Base-by-base conservation (phyloP, 441 rosid species). In the Croton laevigatus region DNA sequence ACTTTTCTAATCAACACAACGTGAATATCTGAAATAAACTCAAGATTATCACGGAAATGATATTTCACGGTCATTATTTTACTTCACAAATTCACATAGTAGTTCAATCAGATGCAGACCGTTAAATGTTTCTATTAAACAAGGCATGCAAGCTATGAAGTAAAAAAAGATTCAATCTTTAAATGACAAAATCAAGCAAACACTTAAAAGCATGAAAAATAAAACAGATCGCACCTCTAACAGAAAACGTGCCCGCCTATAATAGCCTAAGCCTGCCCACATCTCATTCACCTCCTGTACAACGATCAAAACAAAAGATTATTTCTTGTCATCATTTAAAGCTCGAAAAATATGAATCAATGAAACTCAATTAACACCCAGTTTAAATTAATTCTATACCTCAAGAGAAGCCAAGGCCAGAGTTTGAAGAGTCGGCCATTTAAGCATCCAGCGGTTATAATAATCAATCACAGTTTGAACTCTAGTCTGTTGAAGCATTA, bases 211-310 rank as follows among this genome's bases (percentile, higher is more conserved):
- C 32, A 48, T n/a, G 34, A 32, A 10, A 57, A 66, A 45, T 34
- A 16, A 62, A 75, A 53, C 40, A 59, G 27, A 58, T 44, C 75
- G 77, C 71, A 94, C 97, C 93, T 94, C 93, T 68, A 88, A 78
- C 49, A 91, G 87, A 81, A 90, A 94, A 69, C 98, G 95, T 20
- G 95, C 97, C 46, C 97, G 84, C 78, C 98, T 83, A 63, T 94
- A 94, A 80, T 91, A 94, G 11, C 97, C 97, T 72, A 91, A 77
- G 59, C 98, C 97, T 44, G 97, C 98, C 97, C 97, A 94, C 91
- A 91, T 87, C 75, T 94, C 90, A 71, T 94, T 94, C 75, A 91
- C 97, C 81, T 94, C 97, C 97, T 94, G 86, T 79, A 76, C 62
- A 68, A 62, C 37, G 17, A 68, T 37, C 27, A 13, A 36, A 5